phyloP scores from a whole-genome alignment of 2,329 filamentous ascomycete genomes.

The Drechslerella coelobrocha region DNA sequence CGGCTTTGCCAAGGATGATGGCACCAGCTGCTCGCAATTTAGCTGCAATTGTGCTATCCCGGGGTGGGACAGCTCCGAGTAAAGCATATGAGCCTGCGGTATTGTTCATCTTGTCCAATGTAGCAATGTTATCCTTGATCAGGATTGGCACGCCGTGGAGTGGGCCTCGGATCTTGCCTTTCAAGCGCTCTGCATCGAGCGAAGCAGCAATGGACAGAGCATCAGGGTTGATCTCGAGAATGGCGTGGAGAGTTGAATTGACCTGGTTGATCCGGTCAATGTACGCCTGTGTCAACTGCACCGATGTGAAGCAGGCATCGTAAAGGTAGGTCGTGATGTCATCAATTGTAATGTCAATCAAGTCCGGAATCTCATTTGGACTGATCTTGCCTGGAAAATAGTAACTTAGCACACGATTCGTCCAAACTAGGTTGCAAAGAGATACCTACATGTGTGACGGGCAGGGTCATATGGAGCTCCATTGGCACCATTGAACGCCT shows the following conservation, averaged over 20 bases:
- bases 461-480: background rate
- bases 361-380: constrained; percentile 14
- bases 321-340: constrained; percentile 15
- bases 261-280: constrained; percentile 57
- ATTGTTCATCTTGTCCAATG: constrained; percentile 68
- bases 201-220: constrained; percentile 58
- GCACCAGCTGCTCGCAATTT: constrained; percentile 69
- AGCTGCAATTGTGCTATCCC: constrained; percentile 67
- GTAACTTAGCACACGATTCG: background rate
- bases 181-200: constrained; percentile 56
- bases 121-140: constrained; percentile 73
- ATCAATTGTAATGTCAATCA: constrained; percentile 40
- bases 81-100: constrained; percentile 71
- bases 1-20: constrained; percentile 71
- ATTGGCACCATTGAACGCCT: background rate
- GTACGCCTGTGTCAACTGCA: constrained; percentile 54
- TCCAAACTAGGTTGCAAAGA: too few relatives aligned
- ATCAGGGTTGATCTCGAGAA: constrained; percentile 59
- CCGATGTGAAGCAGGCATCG: constrained; percentile 30
- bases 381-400: constrained; percentile 19
- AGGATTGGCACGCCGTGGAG: constrained; percentile 71
- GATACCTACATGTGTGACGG: background rate
- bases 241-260: constrained; percentile 56
- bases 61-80: constrained; percentile 65
- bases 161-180: constrained; percentile 57